Evolutionary conservation across 1,284 basidiomycete genomes (phyloP).

Genomic region (Coriolopsis trogii): DNA sequence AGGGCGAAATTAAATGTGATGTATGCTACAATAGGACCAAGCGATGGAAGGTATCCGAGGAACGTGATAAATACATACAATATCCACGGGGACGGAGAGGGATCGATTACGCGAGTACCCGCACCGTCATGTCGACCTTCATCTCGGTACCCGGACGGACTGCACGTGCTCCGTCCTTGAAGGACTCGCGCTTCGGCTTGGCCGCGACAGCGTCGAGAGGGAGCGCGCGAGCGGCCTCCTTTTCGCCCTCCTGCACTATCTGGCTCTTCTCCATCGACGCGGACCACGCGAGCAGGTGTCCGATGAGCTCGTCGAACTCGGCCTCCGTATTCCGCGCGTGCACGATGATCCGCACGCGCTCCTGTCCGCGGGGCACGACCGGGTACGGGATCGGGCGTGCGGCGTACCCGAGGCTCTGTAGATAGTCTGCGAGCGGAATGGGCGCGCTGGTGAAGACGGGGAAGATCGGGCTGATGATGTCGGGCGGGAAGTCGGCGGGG

Average conservation of each 20-base stretch:
- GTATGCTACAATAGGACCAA: no score
- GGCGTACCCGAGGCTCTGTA: conserved; percentile 59
- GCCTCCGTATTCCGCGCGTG: conserved; percentile 71
- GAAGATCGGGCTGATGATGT: conserved; percentile 61
- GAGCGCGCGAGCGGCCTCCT: background rate
- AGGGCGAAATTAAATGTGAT: no score
- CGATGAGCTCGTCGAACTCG: conserved; percentile 51
- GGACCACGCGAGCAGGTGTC: conserved; percentile 36
- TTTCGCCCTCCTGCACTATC: conserved; percentile 1
- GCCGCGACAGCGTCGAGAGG: background rate
- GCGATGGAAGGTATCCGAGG: no score
- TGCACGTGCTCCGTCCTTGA: background rate
- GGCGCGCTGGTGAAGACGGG: conserved; percentile 78
- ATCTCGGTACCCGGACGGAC: no score
- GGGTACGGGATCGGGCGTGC: conserved; percentile 78
- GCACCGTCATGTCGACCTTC: no score
- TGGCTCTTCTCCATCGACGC: conserved; percentile 1
- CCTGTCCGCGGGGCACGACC: conserved; percentile 77
- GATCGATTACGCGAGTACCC: no score
- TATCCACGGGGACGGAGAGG: no score
- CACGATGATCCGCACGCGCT: conserved; percentile 78
- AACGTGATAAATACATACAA: no score
- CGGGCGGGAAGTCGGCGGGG: conserved; percentile 3
- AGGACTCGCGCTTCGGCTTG: background rate
- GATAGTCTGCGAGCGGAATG: conserved; percentile 62